Conservation (phyloP, 2,329 filamentous ascomycete genomes). For the Ophiognomonia clavigignenti-juglandacearum region DNA sequence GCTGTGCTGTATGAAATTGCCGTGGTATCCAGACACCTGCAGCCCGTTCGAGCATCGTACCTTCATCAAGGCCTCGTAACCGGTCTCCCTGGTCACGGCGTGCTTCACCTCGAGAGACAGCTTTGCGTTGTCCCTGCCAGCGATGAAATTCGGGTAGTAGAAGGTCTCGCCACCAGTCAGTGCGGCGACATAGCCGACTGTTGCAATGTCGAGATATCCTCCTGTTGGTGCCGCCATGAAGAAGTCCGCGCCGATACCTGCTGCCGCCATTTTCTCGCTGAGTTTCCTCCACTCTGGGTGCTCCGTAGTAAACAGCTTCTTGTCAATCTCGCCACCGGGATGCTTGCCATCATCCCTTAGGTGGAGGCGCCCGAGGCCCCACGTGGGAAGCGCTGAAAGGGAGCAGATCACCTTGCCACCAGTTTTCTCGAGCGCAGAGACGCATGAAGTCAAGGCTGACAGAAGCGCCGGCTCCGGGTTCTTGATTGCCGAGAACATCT, state of each 20-base stretch:
- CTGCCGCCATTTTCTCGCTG: conserved; percentile 80
- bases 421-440: conserved; percentile 78
- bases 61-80: conserved; percentile 96
- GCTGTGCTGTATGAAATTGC: conserved; percentile 93
- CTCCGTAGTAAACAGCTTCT: conserved; percentile 86
- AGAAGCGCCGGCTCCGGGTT: conserved; percentile 87
- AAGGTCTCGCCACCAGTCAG: conserved; percentile 93
- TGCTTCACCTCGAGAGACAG: conserved; percentile 82
- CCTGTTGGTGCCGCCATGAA: conserved; percentile 90
- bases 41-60: conserved; percentile 95
- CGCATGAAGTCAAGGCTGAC: conserved; percentile 75
- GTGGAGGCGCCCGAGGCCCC: conserved; percentile 80
- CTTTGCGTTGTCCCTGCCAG: conserved; percentile 78
- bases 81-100: conserved; percentile 81
- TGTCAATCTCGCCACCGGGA: conserved; percentile 81
- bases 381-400: conserved; percentile 81
- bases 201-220: conserved; percentile 88
- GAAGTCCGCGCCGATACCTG: conserved; percentile 86
- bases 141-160: conserved; percentile 95
- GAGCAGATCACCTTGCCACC: conserved; percentile 92
- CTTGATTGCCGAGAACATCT: conserved; percentile 82
- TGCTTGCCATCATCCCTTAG: conserved; percentile 85
- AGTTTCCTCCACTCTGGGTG: conserved; percentile 83
- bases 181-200: conserved; percentile 79
- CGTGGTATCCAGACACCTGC: conserved; percentile 89